A percentile compares a stretch with the other conserved stretches of the same genome.
Conservation (phyloP, 148 eudicot genomes). For the Fallopia convolvulus region DNA sequence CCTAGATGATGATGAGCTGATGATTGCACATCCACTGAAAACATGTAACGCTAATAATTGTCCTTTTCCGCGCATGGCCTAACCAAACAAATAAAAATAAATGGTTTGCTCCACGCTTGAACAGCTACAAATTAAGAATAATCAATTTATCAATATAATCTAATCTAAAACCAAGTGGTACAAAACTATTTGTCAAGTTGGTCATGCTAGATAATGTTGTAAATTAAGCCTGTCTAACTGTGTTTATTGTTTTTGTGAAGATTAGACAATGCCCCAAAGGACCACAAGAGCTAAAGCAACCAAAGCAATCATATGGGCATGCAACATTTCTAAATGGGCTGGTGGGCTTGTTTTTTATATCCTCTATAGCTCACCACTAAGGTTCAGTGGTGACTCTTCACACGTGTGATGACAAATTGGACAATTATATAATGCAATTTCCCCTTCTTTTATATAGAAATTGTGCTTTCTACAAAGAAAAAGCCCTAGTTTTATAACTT, state of each 20-base stretch:
- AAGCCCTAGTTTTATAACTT: too few species aligned
- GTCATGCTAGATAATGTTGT: slow-evolving; percentile 5
- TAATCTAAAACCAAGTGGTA: slow-evolving; percentile 5
- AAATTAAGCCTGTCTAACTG: neutral
- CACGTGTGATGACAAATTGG: neutral
- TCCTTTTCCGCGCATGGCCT: neutral
- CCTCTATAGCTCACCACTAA: neutral
- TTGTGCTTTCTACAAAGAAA: too few species aligned
- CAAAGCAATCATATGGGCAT: neutral
- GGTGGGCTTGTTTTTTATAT: neutral
- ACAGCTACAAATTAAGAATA: neutral
- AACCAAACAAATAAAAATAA: neutral
- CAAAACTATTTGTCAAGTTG: slow-evolving; percentile 4
- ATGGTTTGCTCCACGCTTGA: neutral
- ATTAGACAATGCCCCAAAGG: neutral
- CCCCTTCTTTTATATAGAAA: too few species aligned
- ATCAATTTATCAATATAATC: neutral
- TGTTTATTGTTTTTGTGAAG: neutral
- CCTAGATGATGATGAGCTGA: neutral
- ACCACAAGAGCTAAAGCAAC: neutral
- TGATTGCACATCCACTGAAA: slow-evolving; percentile 8
- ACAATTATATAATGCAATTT: neutral
- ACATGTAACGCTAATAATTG: neutral
- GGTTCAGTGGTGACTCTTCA: neutral
- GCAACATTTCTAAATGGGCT: too few species aligned